These are phyloP conservation scores for Quercus dentata DNA, from an alignment of 306 rosid genomes.

Conservation along the genomic window DNA sequence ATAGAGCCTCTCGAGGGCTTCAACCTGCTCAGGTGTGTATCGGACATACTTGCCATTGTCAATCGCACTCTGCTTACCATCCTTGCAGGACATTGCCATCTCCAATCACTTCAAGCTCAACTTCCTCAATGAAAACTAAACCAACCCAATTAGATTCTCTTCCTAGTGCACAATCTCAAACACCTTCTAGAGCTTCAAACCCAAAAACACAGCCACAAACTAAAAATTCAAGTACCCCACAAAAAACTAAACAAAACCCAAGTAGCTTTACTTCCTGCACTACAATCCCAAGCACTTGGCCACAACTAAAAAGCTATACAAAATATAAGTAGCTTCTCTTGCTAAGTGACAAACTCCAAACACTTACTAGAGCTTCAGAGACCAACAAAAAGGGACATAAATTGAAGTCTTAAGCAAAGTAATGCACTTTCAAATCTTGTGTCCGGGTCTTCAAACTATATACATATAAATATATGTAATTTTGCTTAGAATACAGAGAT, in stretches of 20 bases:
- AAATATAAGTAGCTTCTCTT: constrained; percentile 1
- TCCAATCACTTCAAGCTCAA: constrained; percentile 18
- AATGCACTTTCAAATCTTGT: constrained; percentile 9
- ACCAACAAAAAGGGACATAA: constrained; percentile 6
- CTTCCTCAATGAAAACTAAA: constrained; percentile 1
- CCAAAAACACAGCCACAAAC: constrained; percentile 7
- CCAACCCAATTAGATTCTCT: constrained; percentile 25
- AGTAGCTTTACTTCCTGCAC: not conserved
- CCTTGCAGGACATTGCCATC: constrained; percentile 99
- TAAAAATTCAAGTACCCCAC: not conserved
- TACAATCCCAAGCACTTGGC: not conserved
- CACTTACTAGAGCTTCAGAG: constrained; percentile 11
- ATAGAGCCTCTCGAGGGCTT: constrained; percentile 94
- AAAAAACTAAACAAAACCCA: not conserved
- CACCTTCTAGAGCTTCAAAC: constrained; percentile 7
- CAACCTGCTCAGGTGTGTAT: constrained; percentile 99
- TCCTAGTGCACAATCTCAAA: not conserved
- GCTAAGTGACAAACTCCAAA: not conserved
- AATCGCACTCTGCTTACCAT: constrained; percentile 57
- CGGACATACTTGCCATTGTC: constrained; percentile 96
- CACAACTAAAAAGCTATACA: constrained; percentile 10
- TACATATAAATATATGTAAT: not conserved
- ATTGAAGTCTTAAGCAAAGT: not conserved
- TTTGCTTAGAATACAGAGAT: not conserved
- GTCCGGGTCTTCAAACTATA: constrained; percentile 1